These are phyloP conservation scores for Benincasa hispida DNA, from an alignment of 306 rosid genomes.

Conservation along the genomic window DNA sequence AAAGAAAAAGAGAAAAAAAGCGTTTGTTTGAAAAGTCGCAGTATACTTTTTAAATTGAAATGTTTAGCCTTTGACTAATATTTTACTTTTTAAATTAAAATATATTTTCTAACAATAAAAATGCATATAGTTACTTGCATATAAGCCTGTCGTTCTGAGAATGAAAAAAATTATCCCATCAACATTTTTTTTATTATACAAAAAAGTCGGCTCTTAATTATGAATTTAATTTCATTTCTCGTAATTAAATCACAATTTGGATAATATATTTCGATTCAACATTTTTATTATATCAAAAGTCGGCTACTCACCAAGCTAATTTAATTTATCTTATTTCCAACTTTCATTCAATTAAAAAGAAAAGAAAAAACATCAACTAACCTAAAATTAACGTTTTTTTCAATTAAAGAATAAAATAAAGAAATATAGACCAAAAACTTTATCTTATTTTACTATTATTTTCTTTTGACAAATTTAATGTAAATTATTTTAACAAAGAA, in stretches of 20 bases:
- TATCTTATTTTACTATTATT: neutral
- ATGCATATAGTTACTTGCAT: neutral
- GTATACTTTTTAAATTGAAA: no score
- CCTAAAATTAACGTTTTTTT: neutral
- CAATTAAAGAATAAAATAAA: neutral
- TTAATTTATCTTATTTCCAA: neutral
- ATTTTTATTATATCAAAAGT: neutral
- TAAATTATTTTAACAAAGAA: neutral
- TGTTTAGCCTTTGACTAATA: neutral
- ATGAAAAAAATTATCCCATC: no score
- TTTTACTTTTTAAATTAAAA: no score
- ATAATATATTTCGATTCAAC: neutral
- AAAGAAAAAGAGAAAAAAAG: no score
- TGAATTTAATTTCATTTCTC: neutral
- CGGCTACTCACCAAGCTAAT: neutral
- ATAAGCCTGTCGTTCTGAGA: neutral
- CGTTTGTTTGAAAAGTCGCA: neutral
- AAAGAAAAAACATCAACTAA: neutral
- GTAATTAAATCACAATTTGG: neutral
- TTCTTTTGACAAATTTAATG: neutral
- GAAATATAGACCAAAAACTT: neutral
- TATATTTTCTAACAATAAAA: no score
- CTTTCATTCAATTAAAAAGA: neutral
- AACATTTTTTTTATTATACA: neutral
- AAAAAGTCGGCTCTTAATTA: neutral